These are phyloP conservation scores for Podila epigama DNA, from an alignment of 192 early-diverging fungal genomes.

Conservation along the genomic window DNA sequence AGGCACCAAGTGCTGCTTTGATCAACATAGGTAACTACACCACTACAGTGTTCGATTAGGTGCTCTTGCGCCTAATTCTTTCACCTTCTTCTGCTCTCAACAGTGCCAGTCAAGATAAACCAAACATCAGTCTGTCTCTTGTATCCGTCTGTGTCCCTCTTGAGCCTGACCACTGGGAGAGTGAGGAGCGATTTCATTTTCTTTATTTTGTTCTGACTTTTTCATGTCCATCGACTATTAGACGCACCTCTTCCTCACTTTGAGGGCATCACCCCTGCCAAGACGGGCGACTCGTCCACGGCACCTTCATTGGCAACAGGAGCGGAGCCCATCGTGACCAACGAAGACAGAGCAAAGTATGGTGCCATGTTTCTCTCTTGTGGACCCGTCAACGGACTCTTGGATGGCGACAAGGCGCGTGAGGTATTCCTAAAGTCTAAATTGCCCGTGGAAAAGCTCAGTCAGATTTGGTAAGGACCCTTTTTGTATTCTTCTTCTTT, in stretches of 20 bases:
- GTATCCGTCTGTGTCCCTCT: no score
- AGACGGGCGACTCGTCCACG: conserved; percentile 6
- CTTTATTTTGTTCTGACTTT: not conserved
- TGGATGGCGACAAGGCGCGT: conserved; percentile 74
- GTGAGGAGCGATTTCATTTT: not conserved
- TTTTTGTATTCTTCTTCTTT: no score
- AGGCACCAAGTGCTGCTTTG: conserved; percentile 59
- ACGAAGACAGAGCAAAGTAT: conserved; percentile 43
- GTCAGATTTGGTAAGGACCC: conserved; percentile 81
- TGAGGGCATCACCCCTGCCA: conserved; percentile 54
- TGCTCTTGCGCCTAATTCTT: not conserved
- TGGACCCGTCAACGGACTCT: conserved; percentile 42
- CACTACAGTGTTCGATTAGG: not conserved
- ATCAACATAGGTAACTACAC: conserved; percentile 59
- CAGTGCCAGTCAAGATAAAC: not conserved
- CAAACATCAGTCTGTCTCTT: conserved; percentile 1
- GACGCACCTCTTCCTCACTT: conserved; percentile 66
- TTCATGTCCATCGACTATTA: conserved; percentile 1
- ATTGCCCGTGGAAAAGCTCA: conserved; percentile 77
- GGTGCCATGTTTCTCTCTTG: conserved; percentile 36
- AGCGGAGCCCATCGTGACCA: conserved; percentile 30
- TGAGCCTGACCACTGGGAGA: no score
- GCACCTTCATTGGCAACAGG: conserved; percentile 12
- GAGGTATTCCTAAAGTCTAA: conserved; percentile 83
- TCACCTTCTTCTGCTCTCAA: conserved; percentile 1